Evolutionary conservation across 192 early-diverging fungal species (phyloP).

Genomic region (Glomus cerebriforme): DNA sequence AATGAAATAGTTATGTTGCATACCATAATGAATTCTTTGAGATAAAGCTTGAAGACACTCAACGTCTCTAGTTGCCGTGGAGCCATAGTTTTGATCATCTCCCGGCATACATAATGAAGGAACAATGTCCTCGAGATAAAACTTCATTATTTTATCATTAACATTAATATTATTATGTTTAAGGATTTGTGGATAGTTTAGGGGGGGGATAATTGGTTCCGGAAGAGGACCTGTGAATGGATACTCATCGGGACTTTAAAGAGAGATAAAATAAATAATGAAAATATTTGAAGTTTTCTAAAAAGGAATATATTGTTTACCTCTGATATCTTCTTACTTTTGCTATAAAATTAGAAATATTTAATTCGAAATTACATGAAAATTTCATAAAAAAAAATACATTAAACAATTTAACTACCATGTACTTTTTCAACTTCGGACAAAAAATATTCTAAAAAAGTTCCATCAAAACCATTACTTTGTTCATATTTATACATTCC

Average conservation of each 20-base stretch:
- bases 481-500: conserved; percentile 66
- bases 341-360: conserved; percentile 41
- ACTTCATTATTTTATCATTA: conserved; percentile 79
- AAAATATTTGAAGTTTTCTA: background rate
- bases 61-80: conserved; percentile 90
- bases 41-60: conserved; percentile 90
- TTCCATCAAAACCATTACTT: conserved; percentile 61
- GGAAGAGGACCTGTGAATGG: conserved; percentile 85
- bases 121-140: conserved; percentile 82
- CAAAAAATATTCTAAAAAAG: conserved; percentile 89
- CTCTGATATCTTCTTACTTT: conserved; percentile 80
- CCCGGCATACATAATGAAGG: conserved; percentile 71
- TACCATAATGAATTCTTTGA: conserved; percentile 94
- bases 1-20: conserved; percentile 5
- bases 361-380: background rate
- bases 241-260: conserved; percentile 87
- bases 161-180: conserved; percentile 82
- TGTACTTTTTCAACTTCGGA: conserved; percentile 92
- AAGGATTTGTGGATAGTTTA: conserved; percentile 78
- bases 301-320: conserved; percentile 21
- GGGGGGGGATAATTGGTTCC: conserved; percentile 80
- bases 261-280: conserved; percentile 17
- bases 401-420: conserved; percentile 52
- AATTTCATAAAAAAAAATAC: background rate
- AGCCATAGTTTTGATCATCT: conserved; percentile 92